A percentile compares a stretch with the other conserved stretches of the same genome.
phyloP scores from a whole-genome alignment of 495 filamentous ascomycete genomes.

The Penicillium dipodomyicola region DNA sequence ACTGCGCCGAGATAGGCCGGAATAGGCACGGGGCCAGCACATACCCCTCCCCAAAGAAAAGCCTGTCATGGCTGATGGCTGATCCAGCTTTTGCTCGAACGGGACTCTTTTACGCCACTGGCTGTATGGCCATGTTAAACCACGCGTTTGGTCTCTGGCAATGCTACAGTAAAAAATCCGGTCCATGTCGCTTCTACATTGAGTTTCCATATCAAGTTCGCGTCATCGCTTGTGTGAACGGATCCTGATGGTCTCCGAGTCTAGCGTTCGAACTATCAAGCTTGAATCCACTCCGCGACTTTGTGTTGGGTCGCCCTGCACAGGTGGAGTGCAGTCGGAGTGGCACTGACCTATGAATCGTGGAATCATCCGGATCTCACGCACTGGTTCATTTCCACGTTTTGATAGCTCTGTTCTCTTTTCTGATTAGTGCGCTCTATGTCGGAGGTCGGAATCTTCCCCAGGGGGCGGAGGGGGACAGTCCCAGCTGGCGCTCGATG shows the following conservation, averaged over 20 bases:
- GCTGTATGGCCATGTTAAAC: neutral
- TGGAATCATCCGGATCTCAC: slow-evolving; percentile 2
- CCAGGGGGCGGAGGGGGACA: slow-evolving; percentile 4
- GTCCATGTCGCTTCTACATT: neutral
- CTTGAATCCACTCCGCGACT: neutral
- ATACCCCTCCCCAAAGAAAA: neutral
- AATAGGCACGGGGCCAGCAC: slow-evolving; percentile 7
- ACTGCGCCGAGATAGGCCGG: slow-evolving; percentile 6
- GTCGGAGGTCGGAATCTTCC: slow-evolving; percentile 11
- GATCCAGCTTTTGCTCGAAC: neutral
- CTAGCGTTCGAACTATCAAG: slow-evolving; percentile 7
- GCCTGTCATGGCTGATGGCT: slow-evolving; percentile 2
- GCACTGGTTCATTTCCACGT: slow-evolving; percentile 10
- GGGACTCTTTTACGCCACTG: slow-evolving; percentile 4
- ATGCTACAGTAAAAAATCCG: neutral
- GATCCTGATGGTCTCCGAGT: neutral
- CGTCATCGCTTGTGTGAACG: neutral
- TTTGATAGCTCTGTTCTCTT: slow-evolving; percentile 1
- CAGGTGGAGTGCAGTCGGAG: neutral
- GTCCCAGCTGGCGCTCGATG: neutral
- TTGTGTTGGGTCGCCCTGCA: neutral
- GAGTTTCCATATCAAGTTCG: neutral
- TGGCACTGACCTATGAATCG: neutral
- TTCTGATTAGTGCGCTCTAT: slow-evolving; percentile 10
- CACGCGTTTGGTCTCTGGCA: neutral